Conservation (phyloP, 2,329 filamentous ascomycete species). For the Colletotrichum tamarilloi region DNA sequence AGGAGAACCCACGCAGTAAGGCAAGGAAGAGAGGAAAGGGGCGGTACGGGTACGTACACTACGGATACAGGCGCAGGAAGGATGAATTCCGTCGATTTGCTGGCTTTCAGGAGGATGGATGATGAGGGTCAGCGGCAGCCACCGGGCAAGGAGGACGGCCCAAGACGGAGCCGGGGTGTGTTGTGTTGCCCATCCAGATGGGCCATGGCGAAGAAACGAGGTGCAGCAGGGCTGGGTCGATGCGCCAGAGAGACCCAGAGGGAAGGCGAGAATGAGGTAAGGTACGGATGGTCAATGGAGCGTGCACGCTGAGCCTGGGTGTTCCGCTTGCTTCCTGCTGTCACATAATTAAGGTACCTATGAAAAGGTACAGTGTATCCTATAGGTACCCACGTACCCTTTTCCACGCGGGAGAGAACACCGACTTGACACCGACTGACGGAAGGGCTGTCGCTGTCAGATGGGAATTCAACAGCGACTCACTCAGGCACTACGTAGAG, state of each 20-base stretch:
- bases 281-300: slow-evolving; percentile 12
- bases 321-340: background rate
- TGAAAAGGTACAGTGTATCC: background rate
- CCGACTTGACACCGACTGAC: slow-evolving; percentile 21
- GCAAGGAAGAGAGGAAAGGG: background rate
- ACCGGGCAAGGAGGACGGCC: slow-evolving; percentile 23
- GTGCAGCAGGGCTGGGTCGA: slow-evolving; percentile 16
- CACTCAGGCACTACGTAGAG: background rate
- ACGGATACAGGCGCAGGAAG: background rate
- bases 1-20: background rate
- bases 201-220: slow-evolving; percentile 19
- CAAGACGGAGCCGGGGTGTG: slow-evolving; percentile 20
- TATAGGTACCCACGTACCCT: background rate
- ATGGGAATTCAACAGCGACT: background rate
- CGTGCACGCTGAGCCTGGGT: slow-evolving; percentile 4
- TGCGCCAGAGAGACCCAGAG: background rate
- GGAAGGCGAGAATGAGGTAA: slow-evolving; percentile 20
- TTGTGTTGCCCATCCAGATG: too few relatives aligned
- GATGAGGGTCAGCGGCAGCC: slow-evolving; percentile 29
- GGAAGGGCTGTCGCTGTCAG: background rate
- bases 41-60: slow-evolving; percentile 3
- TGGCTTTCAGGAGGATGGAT: slow-evolving; percentile 1
- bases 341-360: background rate
- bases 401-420: slow-evolving; percentile 11
- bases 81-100: background rate